phyloP scores from a whole-genome alignment of 1,284 basidiomycete species.

The Cutaneotrichosporon sp. region DNA sequence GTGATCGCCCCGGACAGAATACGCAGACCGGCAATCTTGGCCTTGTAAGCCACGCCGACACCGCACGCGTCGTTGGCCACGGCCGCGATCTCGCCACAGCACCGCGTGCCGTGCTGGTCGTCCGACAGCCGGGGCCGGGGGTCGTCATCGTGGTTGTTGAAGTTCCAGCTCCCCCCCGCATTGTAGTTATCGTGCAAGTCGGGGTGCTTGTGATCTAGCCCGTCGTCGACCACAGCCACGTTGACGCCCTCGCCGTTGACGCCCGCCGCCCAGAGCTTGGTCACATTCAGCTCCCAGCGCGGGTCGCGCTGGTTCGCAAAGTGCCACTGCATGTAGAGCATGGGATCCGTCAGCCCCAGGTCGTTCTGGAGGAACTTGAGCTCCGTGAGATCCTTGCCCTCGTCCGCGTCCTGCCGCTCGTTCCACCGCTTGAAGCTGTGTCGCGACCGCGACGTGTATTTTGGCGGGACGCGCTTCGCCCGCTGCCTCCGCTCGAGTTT shows the following conservation, averaged over 20 bases:
- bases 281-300: slow-evolving; percentile 54
- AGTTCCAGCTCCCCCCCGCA: slow-evolving; percentile 88
- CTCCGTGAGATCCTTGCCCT: slow-evolving; percentile 52
- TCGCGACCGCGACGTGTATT: neutral
- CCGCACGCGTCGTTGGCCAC: slow-evolving; percentile 82
- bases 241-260: slow-evolving; percentile 81
- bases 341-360: slow-evolving; percentile 76
- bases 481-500: slow-evolving; percentile 13
- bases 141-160: slow-evolving; percentile 84
- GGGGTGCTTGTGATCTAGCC: slow-evolving; percentile 81
- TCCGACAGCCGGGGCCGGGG: slow-evolving; percentile 84
- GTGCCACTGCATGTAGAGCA: slow-evolving; percentile 90
- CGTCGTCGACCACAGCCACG: slow-evolving; percentile 91
- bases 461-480: slow-evolving; percentile 11
- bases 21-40: slow-evolving; percentile 87
- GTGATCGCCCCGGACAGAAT: slow-evolving; percentile 96
- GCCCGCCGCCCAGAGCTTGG: slow-evolving; percentile 61
- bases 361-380: slow-evolving; percentile 46
- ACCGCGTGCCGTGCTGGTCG: slow-evolving; percentile 96
- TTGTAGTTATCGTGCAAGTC: slow-evolving; percentile 88
- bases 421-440: slow-evolving; percentile 3
- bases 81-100: slow-evolving; percentile 97
- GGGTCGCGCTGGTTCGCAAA: slow-evolving; percentile 47
- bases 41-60: slow-evolving; percentile 86
- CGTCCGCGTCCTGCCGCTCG: neutral